Conservation (phyloP, 345 rosid genomes). For the Cardiospermum halicacabum region DNA sequence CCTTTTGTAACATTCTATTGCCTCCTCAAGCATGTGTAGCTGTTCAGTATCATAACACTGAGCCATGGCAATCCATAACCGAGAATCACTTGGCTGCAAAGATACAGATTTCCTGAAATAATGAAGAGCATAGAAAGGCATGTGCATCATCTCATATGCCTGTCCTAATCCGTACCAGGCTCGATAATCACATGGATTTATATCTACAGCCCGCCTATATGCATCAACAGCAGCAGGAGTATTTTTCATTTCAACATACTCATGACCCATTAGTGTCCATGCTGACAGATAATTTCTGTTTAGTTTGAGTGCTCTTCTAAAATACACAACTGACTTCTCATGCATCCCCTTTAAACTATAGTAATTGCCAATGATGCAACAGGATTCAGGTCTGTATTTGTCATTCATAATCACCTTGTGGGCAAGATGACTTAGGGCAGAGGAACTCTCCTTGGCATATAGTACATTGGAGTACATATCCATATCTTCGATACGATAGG, state of each 20-base stretch:
- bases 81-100: constrained; percentile 87
- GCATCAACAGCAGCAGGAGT: constrained; percentile 97
- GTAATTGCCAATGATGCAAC: constrained; percentile 92
- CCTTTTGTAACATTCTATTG: constrained; percentile 87
- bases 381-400: constrained; percentile 94
- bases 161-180: constrained; percentile 99
- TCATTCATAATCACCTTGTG: constrained; percentile 84
- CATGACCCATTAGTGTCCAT: constrained; percentile 99
- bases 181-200: constrained; percentile 80
- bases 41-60: constrained; percentile 85
- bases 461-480: constrained; percentile 95
- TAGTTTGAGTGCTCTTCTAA: constrained; percentile 92
- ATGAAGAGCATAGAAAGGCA: constrained; percentile 93
- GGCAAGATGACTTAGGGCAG: constrained; percentile 89
- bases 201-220: constrained; percentile 89
- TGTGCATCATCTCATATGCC: constrained; percentile 92
- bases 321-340: constrained; percentile 87
- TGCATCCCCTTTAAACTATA: constrained; percentile 97
- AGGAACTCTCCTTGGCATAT: constrained; percentile 85
- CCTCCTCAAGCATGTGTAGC: constrained; percentile 87
- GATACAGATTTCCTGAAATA: constrained; percentile 87
- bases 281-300: constrained; percentile 87
- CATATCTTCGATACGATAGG: constrained; percentile 91
- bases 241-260: constrained; percentile 94
- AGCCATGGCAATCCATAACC: constrained; percentile 98